Evolutionary conservation across 129 eudicot genomes (phyloP).

Genomic region (Ambrosia artemisiifolia): DNA sequence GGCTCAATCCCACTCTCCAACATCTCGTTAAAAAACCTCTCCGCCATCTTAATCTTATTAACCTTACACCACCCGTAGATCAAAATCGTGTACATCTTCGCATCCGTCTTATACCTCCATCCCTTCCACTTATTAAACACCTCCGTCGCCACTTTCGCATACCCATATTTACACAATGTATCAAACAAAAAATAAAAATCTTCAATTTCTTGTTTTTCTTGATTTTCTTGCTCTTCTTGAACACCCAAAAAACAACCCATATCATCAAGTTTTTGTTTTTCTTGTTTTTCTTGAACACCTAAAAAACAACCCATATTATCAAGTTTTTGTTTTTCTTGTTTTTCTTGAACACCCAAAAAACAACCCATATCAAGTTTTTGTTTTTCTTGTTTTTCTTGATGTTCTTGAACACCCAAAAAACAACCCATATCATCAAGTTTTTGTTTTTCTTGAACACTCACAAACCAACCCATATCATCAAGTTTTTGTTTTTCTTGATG

Average conservation of each 20-base stretch:
- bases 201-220: constrained; percentile 11
- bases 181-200: constrained; percentile 56
- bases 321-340: constrained; percentile 41
- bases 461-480: constrained; percentile 68
- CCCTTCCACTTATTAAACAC: constrained; percentile 60
- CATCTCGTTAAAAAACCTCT: constrained; percentile 76
- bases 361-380: constrained; percentile 62
- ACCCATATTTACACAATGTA: constrained; percentile 81
- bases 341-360: constrained; percentile 31
- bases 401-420: constrained; percentile 36
- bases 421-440: constrained; percentile 70
- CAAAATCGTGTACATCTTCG: constrained; percentile 60
- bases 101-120: constrained; percentile 44
- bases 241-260: constrained; percentile 55
- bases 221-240: neutral
- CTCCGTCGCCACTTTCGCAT: constrained; percentile 74
- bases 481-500: constrained; percentile 24
- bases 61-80: constrained; percentile 69
- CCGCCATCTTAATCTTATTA: constrained; percentile 51
- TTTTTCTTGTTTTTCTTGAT: too few species aligned
- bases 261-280: constrained; percentile 47
- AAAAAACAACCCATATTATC: constrained; percentile 71
- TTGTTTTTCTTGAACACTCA: neutral
- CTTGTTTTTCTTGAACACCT: neutral
- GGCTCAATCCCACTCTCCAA: constrained; percentile 63